Percentiles rank a stretch among this genome's conserved stretches.
These are phyloP conservation scores for Penicillium sp. DNA, from an alignment of 2,329 filamentous ascomycete species.

Conservation along the genomic window DNA sequence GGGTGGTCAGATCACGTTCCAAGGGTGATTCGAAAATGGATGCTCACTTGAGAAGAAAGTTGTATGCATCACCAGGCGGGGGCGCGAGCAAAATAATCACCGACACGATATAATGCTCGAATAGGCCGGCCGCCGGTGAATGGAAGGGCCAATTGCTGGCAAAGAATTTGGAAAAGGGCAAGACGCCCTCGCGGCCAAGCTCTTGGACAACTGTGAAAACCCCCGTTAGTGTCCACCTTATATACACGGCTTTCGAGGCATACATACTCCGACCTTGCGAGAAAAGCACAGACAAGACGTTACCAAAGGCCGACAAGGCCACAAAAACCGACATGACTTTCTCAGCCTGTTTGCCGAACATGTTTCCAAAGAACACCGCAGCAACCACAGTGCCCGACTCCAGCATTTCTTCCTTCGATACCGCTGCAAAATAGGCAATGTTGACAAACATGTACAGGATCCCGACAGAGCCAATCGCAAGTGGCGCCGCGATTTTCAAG, in stretches of 20 bases:
- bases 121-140: slow-evolving; percentile 59
- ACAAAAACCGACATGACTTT: slow-evolving; percentile 63
- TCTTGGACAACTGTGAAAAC: slow-evolving; percentile 49
- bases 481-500: slow-evolving; percentile 57
- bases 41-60: slow-evolving; percentile 55
- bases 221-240: neutral
- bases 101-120: slow-evolving; percentile 67
- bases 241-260: neutral
- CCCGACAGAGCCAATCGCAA: slow-evolving; percentile 57
- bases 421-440: slow-evolving; percentile 61
- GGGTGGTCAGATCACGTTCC: slow-evolving; percentile 2
- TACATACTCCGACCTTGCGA: slow-evolving; percentile 43
- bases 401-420: slow-evolving; percentile 58
- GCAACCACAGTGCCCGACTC: slow-evolving; percentile 57
- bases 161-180: slow-evolving; percentile 68
- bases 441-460: slow-evolving; percentile 60
- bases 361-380: slow-evolving; percentile 60
- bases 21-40: neutral
- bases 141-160: slow-evolving; percentile 69
- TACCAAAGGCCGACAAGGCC: slow-evolving; percentile 62
- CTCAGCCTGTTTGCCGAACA: slow-evolving; percentile 58
- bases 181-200: slow-evolving; percentile 67
- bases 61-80: slow-evolving; percentile 68
- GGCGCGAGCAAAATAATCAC: slow-evolving; percentile 67
- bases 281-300: slow-evolving; percentile 60